These are phyloP conservation scores for Phytophthora uliginosa DNA, from an alignment of 352 stramenopile species.

Conservation along the genomic window DNA sequence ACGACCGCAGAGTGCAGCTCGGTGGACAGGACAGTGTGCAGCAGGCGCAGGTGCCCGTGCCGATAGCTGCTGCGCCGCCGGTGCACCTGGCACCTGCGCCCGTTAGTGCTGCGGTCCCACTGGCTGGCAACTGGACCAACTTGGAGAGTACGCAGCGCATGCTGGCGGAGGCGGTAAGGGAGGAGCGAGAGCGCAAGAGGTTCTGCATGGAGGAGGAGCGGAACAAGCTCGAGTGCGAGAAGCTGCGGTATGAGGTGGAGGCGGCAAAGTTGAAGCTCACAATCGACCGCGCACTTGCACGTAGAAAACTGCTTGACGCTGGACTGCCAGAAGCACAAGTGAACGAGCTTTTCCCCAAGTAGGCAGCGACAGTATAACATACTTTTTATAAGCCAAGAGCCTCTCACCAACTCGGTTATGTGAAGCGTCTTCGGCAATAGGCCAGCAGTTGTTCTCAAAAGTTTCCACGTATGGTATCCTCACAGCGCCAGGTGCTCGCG, in stretches of 20 bases:
- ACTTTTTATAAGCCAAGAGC: background rate
- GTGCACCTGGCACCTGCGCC: background rate
- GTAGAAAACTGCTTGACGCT: conserved; percentile 62
- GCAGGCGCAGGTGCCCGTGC: background rate
- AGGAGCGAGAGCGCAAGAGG: conserved; percentile 76
- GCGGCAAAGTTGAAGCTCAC: conserved; percentile 56
- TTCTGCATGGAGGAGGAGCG: conserved; percentile 74
- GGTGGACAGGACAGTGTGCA: background rate
- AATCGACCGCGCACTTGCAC: conserved; percentile 62
- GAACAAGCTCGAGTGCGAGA: conserved; percentile 71
- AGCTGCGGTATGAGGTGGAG: conserved; percentile 70
- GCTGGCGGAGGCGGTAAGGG: conserved; percentile 59
- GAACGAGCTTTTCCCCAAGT: conserved; percentile 40
- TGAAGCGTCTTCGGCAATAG: background rate
- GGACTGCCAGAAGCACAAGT: conserved; percentile 55
- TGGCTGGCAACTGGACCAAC: conserved; percentile 35
- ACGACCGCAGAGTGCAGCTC: conserved; percentile 11
- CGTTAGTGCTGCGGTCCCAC: conserved; percentile 1
- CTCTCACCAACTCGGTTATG: background rate
- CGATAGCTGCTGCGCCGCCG: background rate
- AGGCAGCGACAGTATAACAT: background rate
- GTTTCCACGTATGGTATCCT: background rate
- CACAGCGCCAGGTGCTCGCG: conserved; percentile 23
- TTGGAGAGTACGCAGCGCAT: conserved; percentile 65
- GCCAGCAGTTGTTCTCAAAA: conserved; percentile 11